Percentiles rank a stretch among this genome's conserved stretches.
phyloP scores from a whole-genome alignment of 1,139 yeast species.

The Lodderomyces pseudojiufengensis region DNA sequence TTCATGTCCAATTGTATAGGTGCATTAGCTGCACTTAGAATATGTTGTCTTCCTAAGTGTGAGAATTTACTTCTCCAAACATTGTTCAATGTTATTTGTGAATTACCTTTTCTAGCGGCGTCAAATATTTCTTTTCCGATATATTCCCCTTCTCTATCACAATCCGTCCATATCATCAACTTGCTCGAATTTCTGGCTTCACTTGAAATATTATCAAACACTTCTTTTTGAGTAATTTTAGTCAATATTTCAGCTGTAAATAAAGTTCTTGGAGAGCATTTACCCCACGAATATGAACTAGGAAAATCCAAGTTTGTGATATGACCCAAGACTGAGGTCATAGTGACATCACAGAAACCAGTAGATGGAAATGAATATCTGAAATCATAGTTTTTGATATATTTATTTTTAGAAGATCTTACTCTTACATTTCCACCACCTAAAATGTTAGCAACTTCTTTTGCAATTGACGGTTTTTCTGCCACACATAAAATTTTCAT shows the following conservation, averaged over 20 bases:
- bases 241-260: constrained; percentile 63
- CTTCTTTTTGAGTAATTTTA: constrained; percentile 38
- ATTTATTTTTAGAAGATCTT: constrained; percentile 54
- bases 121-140: constrained; percentile 83
- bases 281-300: constrained; percentile 62
- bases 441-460: constrained; percentile 70
- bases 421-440: constrained; percentile 63
- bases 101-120: constrained; percentile 61
- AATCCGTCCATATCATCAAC: constrained; percentile 96
- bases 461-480: constrained; percentile 94
- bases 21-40: constrained; percentile 66
- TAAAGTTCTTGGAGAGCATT: constrained; percentile 60
- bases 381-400: constrained; percentile 79
- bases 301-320: constrained; percentile 65
- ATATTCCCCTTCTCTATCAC: constrained; percentile 97
- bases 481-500: constrained; percentile 92
- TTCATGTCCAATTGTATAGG: constrained; percentile 64
- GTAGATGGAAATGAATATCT: constrained; percentile 51
- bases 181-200: constrained; percentile 61
- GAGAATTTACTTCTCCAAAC: constrained; percentile 80
- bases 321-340: constrained; percentile 93
- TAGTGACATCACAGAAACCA: constrained; percentile 75
- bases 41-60: constrained; percentile 75
- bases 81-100: constrained; percentile 39
- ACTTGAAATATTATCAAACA: constrained; percentile 64